These are phyloP conservation scores for Rosa hybrid DNA, from an alignment of 331 rosid genomes.

Conservation along the genomic window DNA sequence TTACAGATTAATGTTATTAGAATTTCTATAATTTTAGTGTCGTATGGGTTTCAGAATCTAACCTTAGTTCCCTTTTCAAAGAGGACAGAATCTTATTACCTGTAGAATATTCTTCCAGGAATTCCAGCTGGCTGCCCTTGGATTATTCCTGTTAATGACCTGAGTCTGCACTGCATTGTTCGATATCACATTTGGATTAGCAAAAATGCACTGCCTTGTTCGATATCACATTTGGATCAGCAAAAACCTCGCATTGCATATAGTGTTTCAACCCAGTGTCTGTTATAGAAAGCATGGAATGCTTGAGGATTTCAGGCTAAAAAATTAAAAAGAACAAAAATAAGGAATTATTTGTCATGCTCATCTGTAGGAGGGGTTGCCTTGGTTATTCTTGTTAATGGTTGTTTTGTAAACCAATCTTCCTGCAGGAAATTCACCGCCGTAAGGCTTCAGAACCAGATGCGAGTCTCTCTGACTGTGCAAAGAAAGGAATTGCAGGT, in stretches of 20 bases:
- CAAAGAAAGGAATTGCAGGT: slow-evolving; percentile 93
- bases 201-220: background rate
- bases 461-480: slow-evolving; percentile 85
- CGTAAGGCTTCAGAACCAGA: slow-evolving; percentile 54
- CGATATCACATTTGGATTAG: background rate
- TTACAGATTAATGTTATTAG: background rate
- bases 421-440: slow-evolving; percentile 57
- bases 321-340: background rate
- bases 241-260: background rate
- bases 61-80: background rate
- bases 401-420: slow-evolving; percentile 23
- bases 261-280: slow-evolving; percentile 11
- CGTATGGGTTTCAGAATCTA: background rate
- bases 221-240: background rate
- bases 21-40: background rate
- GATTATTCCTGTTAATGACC: background rate
- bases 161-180: background rate
- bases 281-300: slow-evolving; percentile 5
- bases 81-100: background rate
- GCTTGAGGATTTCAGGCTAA: background rate
- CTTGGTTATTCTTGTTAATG: slow-evolving; percentile 20
- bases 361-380: background rate
- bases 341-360: background rate
- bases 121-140: slow-evolving; percentile 1
- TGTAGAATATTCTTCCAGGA: background rate